A percentile compares a stretch with the other conserved stretches of the same genome.
These are phyloP conservation scores for Heliosperma pusillum DNA, from an alignment of 148 eudicot species.

Conservation along the genomic window DNA sequence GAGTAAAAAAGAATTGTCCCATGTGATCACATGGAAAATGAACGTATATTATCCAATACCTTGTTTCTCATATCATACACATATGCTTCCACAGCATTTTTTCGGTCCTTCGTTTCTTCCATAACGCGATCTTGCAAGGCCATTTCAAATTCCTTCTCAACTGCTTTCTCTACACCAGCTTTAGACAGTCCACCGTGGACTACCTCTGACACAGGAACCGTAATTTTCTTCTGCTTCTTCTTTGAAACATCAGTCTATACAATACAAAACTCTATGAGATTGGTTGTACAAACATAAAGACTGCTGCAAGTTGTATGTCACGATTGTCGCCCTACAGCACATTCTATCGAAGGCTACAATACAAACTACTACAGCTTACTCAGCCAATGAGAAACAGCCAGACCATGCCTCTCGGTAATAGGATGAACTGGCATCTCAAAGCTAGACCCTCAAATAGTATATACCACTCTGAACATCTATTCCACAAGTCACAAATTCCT, in stretches of 20 bases:
- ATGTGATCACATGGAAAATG: background rate
- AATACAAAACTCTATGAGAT: background rate
- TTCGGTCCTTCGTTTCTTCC: constrained; percentile 90
- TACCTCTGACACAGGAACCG: constrained; percentile 58
- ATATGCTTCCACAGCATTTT: constrained; percentile 90
- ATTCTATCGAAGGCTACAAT: background rate
- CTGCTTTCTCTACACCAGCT: constrained; percentile 68
- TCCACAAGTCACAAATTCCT: background rate
- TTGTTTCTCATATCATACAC: constrained; percentile 92
- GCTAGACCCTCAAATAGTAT: background rate
- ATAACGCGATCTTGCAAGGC: constrained; percentile 89
- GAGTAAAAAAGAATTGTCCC: background rate
- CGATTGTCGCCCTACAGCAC: background rate
- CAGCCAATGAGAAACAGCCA: background rate
- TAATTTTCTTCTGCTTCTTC: constrained; percentile 76
- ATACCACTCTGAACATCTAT: background rate
- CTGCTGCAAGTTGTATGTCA: background rate
- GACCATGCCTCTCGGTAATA: background rate
- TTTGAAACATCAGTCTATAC: constrained; percentile 66
- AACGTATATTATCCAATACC: constrained; percentile 38
- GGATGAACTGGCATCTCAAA: background rate
- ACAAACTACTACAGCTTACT: background rate
- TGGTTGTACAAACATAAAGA: background rate
- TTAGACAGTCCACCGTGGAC: constrained; percentile 61
- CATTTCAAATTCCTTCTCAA: constrained; percentile 93